Evolutionary conservation across 257 asterid species (phyloP), one percentile per base, ranked within the genome.

Genomic region (Solanum chaucha): DNA sequence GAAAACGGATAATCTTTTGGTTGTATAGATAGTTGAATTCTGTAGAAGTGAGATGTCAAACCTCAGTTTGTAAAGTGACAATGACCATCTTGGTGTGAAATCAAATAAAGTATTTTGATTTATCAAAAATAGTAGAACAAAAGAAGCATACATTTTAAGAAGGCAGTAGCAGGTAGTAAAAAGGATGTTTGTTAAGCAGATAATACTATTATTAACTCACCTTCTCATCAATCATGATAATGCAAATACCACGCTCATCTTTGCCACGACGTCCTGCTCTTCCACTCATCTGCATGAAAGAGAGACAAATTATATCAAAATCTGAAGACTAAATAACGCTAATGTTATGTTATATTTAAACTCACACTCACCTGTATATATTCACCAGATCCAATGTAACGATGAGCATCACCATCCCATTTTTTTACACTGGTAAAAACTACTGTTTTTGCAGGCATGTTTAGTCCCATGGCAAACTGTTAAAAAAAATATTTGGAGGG

Each of bases 201-300:
- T 41, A 77, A 24, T 24, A 78, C 24, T 40, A 40, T 5, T 78
- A 78, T 41, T 44, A 78, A 78, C 15, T 78, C 51, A 97, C 99
- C 98, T 97, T 92, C 88, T 95, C 99, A 86, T 95, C 98, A 86
- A 97, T 88, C 99, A 97, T 95, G 90, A 97, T 94, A 77, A 97
- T 93, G 91, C 99, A 97, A 88, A 97, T 97, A 67, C 99, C 99
- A 82, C 94, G 93, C 82, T 91, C 97, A 93, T 97, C 99, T 94
- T 97, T 97, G 86, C 99, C 99, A 91, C 99, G 98, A 20, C 99
- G 99, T 87, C 99, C 99, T 90, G 99, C 99, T 93, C 99, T 96
- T 87, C 99, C 99, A 90, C 99, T 97, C 99, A 97, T 97, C 98
- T 97, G 90, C 71, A 89, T 46, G 84, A 85, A 80, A 88, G 87